Conservation (phyloP, 352 stramenopile species). For the Thraustochytrium sp. region DNA sequence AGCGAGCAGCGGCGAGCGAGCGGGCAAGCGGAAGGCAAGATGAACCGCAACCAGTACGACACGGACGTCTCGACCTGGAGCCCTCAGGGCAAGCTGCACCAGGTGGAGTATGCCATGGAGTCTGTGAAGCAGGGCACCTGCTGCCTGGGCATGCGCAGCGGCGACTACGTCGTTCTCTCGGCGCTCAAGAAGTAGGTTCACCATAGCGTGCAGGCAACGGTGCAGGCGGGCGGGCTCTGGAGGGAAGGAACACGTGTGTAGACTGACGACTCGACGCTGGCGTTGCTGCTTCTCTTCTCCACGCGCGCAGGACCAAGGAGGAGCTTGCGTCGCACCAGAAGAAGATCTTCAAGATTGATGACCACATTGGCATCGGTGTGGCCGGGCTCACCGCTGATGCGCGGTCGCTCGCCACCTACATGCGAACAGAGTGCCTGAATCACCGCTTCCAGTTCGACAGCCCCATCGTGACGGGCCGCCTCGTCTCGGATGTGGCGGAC, state of each 20-base stretch:
- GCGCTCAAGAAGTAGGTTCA: constrained; percentile 53
- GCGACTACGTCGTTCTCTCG: constrained; percentile 84
- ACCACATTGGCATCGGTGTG: constrained; percentile 96
- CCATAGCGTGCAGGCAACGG: not conserved
- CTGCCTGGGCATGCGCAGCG: constrained; percentile 87
- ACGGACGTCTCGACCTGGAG: constrained; percentile 99
- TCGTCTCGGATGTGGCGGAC: constrained; percentile 94
- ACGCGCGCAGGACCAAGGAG: constrained; percentile 53
- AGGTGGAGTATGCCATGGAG: constrained; percentile 95
- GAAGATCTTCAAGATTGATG: constrained; percentile 98
- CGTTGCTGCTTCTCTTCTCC: not conserved
- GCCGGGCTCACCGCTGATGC: constrained; percentile 94
- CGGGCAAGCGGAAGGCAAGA: too few species aligned
- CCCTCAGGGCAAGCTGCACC: constrained; percentile 94
- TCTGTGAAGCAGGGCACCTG: constrained; percentile 90
- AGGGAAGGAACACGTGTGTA: too few species aligned
- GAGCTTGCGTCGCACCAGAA: constrained; percentile 93
- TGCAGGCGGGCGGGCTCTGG: not conserved
- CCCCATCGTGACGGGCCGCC: constrained; percentile 82
- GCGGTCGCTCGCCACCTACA: constrained; percentile 87
- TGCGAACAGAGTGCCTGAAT: constrained; percentile 96
- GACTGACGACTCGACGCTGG: not conserved
- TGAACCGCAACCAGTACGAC: constrained; percentile 99
- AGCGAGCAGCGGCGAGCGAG: not conserved
- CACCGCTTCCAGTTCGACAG: constrained; percentile 98